A percentile compares a stretch with the other conserved stretches of the same genome.
Conservation (phyloP, 306 rosid genomes). For the Vigna nakashimae region DNA sequence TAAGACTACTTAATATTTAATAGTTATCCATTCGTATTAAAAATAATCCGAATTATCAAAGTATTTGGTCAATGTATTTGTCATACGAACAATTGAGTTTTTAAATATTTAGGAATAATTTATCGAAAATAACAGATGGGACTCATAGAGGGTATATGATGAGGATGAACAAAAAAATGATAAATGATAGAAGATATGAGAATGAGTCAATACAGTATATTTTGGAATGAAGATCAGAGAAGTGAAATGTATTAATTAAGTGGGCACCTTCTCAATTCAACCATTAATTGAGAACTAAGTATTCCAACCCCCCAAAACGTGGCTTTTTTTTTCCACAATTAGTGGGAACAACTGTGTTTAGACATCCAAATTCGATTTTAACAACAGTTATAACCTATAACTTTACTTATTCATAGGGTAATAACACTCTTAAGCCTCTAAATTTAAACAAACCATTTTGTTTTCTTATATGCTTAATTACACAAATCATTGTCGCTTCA, state of each 20-base stretch:
- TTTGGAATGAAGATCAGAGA: constrained; percentile 5
- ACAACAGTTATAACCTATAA: not conserved
- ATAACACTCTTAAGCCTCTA: not conserved
- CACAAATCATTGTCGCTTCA: constrained; percentile 34
- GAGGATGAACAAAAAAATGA: not conserved
- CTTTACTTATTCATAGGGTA: not conserved
- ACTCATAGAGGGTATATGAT: not conserved
- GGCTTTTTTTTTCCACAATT: constrained; percentile 24
- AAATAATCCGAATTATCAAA: not conserved
- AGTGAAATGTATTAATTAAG: constrained; percentile 35
- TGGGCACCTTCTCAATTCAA: constrained; percentile 38
- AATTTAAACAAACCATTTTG: constrained; percentile 18
- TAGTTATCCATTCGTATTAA: not conserved
- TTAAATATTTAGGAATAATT: not conserved
- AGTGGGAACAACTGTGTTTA: constrained; percentile 7
- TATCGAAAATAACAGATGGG: not conserved
- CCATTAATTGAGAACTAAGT: constrained; percentile 25
- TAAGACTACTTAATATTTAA: not conserved
- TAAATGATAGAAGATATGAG: not conserved
- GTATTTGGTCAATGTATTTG: not conserved
- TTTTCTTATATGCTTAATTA: not conserved
- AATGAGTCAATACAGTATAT: not conserved
- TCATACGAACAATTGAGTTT: not conserved
- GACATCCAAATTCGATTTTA: constrained; percentile 23
- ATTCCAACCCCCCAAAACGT: constrained; percentile 26